Percentiles rank a stretch among this genome's conserved stretches.
phyloP scores from a whole-genome alignment of 2,329 filamentous ascomycete species.

The Reticulascus tulasneorum region DNA sequence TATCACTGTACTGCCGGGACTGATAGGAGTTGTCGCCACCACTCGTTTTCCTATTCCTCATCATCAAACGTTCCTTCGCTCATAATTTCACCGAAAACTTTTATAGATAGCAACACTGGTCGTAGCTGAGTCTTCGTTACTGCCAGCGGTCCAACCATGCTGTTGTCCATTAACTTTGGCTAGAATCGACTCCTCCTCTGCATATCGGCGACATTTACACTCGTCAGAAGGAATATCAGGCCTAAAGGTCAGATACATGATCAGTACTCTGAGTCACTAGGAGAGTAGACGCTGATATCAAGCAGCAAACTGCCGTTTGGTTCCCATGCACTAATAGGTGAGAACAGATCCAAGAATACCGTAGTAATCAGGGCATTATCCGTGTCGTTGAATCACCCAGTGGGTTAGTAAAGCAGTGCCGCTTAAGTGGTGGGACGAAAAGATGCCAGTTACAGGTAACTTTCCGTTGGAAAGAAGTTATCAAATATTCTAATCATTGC shows the following conservation, averaged over 20 bases:
- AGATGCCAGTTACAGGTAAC: too few relatives aligned
- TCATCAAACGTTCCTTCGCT: constrained; percentile 16
- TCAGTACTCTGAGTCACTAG: constrained; percentile 25
- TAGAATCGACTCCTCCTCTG: too few relatives aligned
- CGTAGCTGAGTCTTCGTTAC: constrained; percentile 13
- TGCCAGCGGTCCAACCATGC: constrained; percentile 20
- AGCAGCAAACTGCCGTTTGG: constrained; percentile 19
- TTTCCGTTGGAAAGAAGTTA: too few relatives aligned
- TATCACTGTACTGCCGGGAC: constrained; percentile 22
- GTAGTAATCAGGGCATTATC: constrained; percentile 14
- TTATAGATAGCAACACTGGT: constrained; percentile 9
- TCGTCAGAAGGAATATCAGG: constrained; percentile 16
- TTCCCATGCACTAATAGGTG: constrained; percentile 23
- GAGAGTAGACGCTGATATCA: constrained; percentile 26
- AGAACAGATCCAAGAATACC: constrained; percentile 19
- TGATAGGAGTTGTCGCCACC: constrained; percentile 21
- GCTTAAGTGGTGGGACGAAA: too few relatives aligned
- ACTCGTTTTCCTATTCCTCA: constrained; percentile 16
- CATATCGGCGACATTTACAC: too few relatives aligned
- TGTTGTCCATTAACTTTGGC: constrained; percentile 13
- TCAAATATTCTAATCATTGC: too few relatives aligned
- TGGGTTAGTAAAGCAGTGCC: too few relatives aligned
- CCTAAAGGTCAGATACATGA: constrained; percentile 22
- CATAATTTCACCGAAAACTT: constrained; percentile 19
- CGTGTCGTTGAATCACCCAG: constrained; percentile 13